Conservation (phyloP, 257 asterid species). For the Anisodus tanguticus region DNA sequence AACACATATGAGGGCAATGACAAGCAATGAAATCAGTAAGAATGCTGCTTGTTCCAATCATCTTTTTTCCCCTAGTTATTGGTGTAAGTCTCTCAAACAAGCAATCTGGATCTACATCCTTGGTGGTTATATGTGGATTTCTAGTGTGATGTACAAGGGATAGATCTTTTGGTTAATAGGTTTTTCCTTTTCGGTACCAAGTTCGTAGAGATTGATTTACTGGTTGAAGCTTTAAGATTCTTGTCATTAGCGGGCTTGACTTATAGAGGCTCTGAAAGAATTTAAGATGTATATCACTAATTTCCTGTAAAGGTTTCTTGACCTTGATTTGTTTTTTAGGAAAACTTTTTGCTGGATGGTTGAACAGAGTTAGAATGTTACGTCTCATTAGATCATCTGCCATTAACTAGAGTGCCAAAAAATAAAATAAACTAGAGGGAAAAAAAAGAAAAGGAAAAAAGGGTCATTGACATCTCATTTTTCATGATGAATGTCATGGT, state of each 20-base stretch:
- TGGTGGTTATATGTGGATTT: slow-evolving; percentile 10
- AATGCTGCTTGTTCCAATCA: slow-evolving; percentile 28
- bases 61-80: slow-evolving; percentile 31
- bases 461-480: background rate
- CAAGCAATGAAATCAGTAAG: slow-evolving; percentile 74
- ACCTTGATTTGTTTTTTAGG: background rate
- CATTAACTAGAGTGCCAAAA: background rate
- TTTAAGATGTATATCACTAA: background rate
- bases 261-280: background rate
- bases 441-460: background rate
- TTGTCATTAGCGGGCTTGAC: background rate
- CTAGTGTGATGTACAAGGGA: background rate
- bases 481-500: background rate
- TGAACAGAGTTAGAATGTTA: background rate
- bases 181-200: background rate
- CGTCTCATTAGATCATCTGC: slow-evolving; percentile 2
- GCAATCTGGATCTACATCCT: slow-evolving; percentile 12
- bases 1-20: slow-evolving; percentile 74
- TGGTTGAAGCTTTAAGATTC: slow-evolving; percentile 10
- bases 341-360: background rate
- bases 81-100: slow-evolving; percentile 28
- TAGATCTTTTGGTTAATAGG: background rate
- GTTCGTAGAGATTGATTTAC: background rate
- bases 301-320: background rate
- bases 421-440: background rate